Base-by-base conservation (phyloP, 2,329 filamentous ascomycete species). In the Aaosphaeria arxii region DNA sequence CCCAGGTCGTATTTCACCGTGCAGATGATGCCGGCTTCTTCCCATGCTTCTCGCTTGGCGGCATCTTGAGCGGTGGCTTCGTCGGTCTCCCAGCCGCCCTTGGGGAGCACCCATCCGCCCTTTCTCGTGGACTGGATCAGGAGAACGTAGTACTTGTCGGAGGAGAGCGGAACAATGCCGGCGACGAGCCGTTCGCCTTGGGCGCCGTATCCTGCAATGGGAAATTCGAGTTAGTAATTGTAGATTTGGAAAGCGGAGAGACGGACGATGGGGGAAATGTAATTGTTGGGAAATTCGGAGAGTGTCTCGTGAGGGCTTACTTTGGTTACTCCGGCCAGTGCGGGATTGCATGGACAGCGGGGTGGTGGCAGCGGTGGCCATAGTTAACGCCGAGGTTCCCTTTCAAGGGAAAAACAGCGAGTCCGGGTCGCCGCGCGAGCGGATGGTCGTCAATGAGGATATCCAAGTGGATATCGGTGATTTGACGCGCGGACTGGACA, bases 51-150 rank as follows among this genome's bases (percentile, higher is more conserved):
- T 58, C 94, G 79, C 78, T 78, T 87, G 43, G 84, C 84, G 47
- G 94, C 94, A 48, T 94, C 89, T 69, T 92, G 83, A 53, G 87
- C 84, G 54, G 89, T 94, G 53, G 86, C 83, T 74, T 99, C 94
- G 72, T 99, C 94, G 32, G 85, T 87, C 72, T 99, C 94, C 91
- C 94, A 99, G 51, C 94, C 94, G 66, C 94, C 94, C 71, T 99
- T 99, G 51, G 94, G 94, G 50, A 99, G 80, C 40, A 99, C 94
- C 94, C 94, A 99, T 62, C 89, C 89, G 70, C 89, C 89, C 62
- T 91, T 86, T 56, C 89, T 84, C 45, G 89, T 92, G 46, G 91
- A 96, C 76, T 96, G 91, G 62, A 97, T 96, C 59, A 99, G 80
- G 59, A 99, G 81, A 52, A 99, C 92, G 71, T 88, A 87, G 62